Evolutionary conservation across 2,329 filamentous ascomycete species (phyloP), one percentile per base, ranked within the genome.

Genomic region (Aspergillus felis): DNA sequence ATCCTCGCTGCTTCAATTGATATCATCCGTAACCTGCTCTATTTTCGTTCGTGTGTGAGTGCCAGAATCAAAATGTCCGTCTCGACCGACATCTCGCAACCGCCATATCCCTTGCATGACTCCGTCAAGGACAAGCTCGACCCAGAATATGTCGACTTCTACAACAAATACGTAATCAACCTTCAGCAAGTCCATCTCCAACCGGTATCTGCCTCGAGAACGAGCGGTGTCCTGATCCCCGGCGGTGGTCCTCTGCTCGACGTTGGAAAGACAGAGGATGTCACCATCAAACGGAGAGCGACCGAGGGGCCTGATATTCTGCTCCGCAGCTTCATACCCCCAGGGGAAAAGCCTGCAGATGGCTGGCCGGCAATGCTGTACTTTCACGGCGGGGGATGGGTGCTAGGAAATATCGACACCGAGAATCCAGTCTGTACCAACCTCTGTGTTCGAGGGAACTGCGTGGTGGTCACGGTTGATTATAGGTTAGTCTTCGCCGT

Each of bases 351-450:
- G 10, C 81, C 82, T 0, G 68, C 64, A 0, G 64, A 61, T 0
- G 83, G 83, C 27, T 85, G 82, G 82, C 83, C 83, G 2, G 76
- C 81, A 7, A 78, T 81, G 66, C 62, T 85, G 3, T 86, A 83
- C 66, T 82, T 79, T 63, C 83, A 86, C 61, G 83, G 83, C 4
- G 83, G 83, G 1, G 83, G 83, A 3, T 86, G 82, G 82, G 82
- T 85, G 3, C 63, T 85, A 29, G 83, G 83, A 0, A 82, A 80
- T 49, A 83, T 85, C 47, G 76, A 82, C 58, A 84, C 81, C 0
- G 83, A 86, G 70, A 85, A 85, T 61, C 76, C 78, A 3, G 79
- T 85, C 3, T 81, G 81, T 52, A 79, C 81, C n/a, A 79, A 84
- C 61, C 66, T 86, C 10, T 84, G 81, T 60, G 73, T 74, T 24